These are phyloP conservation scores for Bauhinia variegata DNA, from an alignment of 306 rosid genomes.

Conservation along the genomic window DNA sequence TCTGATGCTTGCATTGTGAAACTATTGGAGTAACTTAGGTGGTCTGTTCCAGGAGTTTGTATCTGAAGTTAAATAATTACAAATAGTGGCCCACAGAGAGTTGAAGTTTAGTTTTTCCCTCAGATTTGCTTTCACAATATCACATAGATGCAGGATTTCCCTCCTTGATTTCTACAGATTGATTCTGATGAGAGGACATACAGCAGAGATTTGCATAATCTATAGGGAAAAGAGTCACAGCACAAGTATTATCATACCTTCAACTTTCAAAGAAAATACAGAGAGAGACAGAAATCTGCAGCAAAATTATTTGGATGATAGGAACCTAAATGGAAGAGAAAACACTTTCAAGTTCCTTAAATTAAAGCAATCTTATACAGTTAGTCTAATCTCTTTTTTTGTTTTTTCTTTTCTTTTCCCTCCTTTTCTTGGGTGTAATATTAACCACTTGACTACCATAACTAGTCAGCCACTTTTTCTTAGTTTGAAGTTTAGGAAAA, in stretches of 20 bases:
- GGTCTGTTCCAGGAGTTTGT: slow-evolving; percentile 19
- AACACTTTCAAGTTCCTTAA: slow-evolving; percentile 13
- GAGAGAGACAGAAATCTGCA: slow-evolving; percentile 26
- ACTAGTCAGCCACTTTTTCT: slow-evolving; percentile 28
- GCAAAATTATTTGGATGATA: not conserved
- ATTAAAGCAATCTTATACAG: slow-evolving; percentile 12
- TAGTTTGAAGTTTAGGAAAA: slow-evolving; percentile 1
- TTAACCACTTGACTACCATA: slow-evolving; percentile 31
- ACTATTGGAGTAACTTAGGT: slow-evolving; percentile 1
- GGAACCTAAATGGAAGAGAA: slow-evolving; percentile 11
- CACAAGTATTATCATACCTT: slow-evolving; percentile 28
- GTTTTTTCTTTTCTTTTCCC: slow-evolving; percentile 9
- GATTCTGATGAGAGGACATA: slow-evolving; percentile 21
- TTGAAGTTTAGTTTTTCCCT: slow-evolving; percentile 28
- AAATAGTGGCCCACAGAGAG: slow-evolving; percentile 2
- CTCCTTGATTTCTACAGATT: slow-evolving; percentile 1
- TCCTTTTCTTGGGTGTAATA: slow-evolving; percentile 30
- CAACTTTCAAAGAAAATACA: slow-evolving; percentile 19
- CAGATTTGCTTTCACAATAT: slow-evolving; percentile 21
- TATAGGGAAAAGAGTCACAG: slow-evolving; percentile 36
- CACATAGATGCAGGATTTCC: slow-evolving; percentile 12
- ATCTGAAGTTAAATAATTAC: not conserved
- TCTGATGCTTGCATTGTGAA: slow-evolving; percentile 78
- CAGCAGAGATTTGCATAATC: slow-evolving; percentile 35
- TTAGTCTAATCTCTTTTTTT: slow-evolving; percentile 27